Evolutionary conservation across 78 protist species (phyloP), one percentile per base, ranked within the genome.

Genomic region (Chrysochromulina parva): DNA sequence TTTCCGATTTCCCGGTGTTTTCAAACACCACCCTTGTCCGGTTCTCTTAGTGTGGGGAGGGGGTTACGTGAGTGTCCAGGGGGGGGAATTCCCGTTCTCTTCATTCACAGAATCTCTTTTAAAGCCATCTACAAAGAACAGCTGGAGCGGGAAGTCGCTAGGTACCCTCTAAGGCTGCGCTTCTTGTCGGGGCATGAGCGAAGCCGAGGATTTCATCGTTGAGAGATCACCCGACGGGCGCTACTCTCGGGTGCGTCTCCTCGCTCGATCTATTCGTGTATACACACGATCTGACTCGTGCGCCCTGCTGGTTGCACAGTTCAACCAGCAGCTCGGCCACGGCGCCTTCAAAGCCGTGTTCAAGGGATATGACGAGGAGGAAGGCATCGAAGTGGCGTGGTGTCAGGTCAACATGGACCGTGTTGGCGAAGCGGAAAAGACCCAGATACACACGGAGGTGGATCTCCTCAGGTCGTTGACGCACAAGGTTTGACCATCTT

Each of bases 301-400:
- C n/a, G 71, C 47, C 4, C 71, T 2, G 71, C 3, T 4, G 9
- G 71, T 17, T 17, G 24, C 5, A 66, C 84, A n/a, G 52, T 60
- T 48, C 57, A 6, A 50, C 19, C 74, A 73, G 47, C 0, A 26
- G 58, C 88, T 95, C 7, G 97, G 96, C 17, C 11, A 47, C 7
- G 97, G 97, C 54, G 88, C 94, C 52, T 95, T 89, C 94, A 95
- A 95, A 88, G 24, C 55, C 28, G 97, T 95, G 26, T 95, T 90
- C 90, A 86, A 74, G 59, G 99, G 95, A 0, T 85, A 91, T 19
- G 98, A 97, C 82, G 28, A 85, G 14, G 95, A 96, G 48, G 92
- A 92, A 14, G 97, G 96, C 57, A 59, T 89, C 9, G 98, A 95
- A 67, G 98, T 97, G 6, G 99, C 99, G 28, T 97, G 99, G 99